Conservation (phyloP, 768 basidiomycete genomes). For the Lactifluus hygrophoroides region DNA sequence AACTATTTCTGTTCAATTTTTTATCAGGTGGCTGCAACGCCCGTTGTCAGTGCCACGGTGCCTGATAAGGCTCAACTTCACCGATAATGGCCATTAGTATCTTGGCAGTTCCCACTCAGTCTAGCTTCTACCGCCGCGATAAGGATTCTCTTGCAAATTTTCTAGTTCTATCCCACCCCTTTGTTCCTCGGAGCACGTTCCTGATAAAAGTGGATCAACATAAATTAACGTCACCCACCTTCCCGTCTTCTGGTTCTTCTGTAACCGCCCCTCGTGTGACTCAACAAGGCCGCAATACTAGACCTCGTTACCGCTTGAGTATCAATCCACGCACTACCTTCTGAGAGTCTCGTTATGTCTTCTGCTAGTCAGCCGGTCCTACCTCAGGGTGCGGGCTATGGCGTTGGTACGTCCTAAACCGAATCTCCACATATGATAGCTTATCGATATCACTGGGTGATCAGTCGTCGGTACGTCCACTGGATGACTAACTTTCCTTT, state of each 20-base stretch:
- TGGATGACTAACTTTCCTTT: no score
- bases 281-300: neutral
- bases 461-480: slow-evolving; percentile 42
- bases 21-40: neutral
- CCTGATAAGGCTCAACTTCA: neutral
- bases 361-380: slow-evolving; percentile 35
- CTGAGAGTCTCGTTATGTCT: slow-evolving; percentile 11
- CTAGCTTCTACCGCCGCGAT: neutral
- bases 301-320: neutral
- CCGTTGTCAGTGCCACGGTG: neutral
- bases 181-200: neutral
- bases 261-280: neutral
- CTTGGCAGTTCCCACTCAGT: neutral
- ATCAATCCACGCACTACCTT: neutral
- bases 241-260: neutral
- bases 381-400: slow-evolving; percentile 81
- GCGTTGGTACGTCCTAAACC: slow-evolving; percentile 43
- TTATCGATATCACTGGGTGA: neutral
- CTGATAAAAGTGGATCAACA: neutral
- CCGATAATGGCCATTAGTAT: neutral
- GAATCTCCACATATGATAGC: neutral
- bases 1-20: neutral
- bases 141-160: neutral
- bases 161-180: neutral
- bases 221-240: neutral